Evolutionary conservation across 306 rosid species (phyloP).

Genomic region (Heteromeles arbutifolia): DNA sequence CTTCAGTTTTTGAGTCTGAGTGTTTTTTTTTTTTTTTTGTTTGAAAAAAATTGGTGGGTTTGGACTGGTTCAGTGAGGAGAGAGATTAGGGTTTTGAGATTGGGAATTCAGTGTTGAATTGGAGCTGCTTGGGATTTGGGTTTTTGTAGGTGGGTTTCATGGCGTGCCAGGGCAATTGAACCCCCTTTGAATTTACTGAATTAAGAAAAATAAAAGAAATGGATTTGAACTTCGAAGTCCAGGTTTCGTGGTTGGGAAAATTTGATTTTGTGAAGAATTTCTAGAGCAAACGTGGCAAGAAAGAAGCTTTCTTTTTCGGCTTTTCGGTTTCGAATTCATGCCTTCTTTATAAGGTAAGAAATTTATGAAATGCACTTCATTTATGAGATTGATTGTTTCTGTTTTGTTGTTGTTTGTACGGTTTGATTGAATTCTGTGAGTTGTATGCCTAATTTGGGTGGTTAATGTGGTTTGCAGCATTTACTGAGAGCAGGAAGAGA

Average conservation of each 20-base stretch:
- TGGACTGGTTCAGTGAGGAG: background rate
- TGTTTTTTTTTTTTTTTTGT: background rate
- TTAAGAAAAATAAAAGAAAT: background rate
- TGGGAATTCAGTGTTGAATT: background rate
- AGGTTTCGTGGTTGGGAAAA: background rate
- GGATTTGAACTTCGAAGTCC: background rate
- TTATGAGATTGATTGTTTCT: background rate
- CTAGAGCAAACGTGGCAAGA: conserved; percentile 9
- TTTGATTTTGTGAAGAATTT: background rate
- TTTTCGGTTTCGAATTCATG: conserved; percentile 23
- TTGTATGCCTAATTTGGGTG: background rate
- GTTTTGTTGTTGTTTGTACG: background rate
- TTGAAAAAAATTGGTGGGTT: background rate
- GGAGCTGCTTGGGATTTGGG: background rate
- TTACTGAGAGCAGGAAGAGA: conserved; percentile 17
- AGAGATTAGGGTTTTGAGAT: background rate
- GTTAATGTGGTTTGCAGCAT: conserved; percentile 18
- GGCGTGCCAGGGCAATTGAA: background rate
- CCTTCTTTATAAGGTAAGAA: conserved; percentile 36
- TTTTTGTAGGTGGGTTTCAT: background rate
- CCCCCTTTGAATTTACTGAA: background rate
- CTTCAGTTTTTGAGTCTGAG: background rate
- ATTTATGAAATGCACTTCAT: conserved; percentile 10
- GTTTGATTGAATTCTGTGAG: background rate
- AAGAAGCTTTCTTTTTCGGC: conserved; percentile 7